Percentiles rank a stretch among this genome's conserved stretches.
These are phyloP conservation scores for Phytopythium delawarense DNA, from an alignment of 352 stramenopile genomes.

Conservation along the genomic window DNA sequence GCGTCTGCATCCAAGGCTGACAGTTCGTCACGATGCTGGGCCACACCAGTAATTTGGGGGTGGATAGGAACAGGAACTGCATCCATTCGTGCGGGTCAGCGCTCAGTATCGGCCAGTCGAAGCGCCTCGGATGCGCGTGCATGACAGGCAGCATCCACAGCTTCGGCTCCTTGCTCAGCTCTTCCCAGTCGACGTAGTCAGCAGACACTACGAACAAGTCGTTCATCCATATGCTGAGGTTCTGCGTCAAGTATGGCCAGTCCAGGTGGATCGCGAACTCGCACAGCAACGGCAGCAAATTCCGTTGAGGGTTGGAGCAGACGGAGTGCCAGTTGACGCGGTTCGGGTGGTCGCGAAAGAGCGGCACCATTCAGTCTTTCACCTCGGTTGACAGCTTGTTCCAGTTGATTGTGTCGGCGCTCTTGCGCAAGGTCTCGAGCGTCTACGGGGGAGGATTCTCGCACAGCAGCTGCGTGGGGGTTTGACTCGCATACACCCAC, in stretches of 20 bases:
- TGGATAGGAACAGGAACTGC: not conserved
- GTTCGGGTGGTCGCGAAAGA: not conserved
- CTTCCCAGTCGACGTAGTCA: not conserved
- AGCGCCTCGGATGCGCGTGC: not conserved
- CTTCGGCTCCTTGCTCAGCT: not conserved
- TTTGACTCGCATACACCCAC: not conserved
- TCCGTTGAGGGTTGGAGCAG: not conserved
- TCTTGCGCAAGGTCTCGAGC: not conserved
- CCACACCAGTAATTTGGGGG: not conserved
- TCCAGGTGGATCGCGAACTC: not conserved
- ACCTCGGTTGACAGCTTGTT: not conserved
- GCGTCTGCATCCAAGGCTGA: not conserved
- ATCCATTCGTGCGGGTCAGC: not conserved
- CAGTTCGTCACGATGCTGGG: not conserved
- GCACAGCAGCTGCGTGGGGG: not conserved
- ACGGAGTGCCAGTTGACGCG: not conserved
- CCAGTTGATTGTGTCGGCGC: not conserved
- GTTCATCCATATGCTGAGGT: not conserved
- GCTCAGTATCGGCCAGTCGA: not conserved
- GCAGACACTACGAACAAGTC: not conserved
- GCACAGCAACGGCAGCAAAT: not conserved
- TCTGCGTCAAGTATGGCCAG: not conserved
- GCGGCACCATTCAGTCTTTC: not conserved
- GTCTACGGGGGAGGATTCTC: not conserved
- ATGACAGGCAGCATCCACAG: not conserved